Percentiles rank a stretch among this genome's conserved stretches.
Evolutionary conservation across 1,139 yeast species (phyloP).

Genomic region (Hyphopichia pseudoburtonii): DNA sequence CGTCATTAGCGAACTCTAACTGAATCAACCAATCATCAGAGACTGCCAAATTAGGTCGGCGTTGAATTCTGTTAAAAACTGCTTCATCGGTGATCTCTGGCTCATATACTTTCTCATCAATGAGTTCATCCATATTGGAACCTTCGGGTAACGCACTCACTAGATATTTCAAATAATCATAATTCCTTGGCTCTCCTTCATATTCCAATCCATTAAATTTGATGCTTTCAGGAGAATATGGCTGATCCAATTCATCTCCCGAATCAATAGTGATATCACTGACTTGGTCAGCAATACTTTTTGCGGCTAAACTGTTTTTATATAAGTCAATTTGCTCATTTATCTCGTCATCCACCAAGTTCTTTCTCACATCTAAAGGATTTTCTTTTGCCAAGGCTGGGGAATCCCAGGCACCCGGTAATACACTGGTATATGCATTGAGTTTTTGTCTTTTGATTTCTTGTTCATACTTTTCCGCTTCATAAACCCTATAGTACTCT

Average conservation of each 20-base stretch:
- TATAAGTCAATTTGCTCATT: slow-evolving; percentile 21
- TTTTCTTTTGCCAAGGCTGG: slow-evolving; percentile 17
- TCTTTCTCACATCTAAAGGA: slow-evolving; percentile 23
- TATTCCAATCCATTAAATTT: slow-evolving; percentile 9
- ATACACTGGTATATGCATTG: slow-evolving; percentile 25
- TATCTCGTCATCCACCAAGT: slow-evolving; percentile 30
- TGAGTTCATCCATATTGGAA: slow-evolving; percentile 38
- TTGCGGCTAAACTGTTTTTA: slow-evolving; percentile 17
- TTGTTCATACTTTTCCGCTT: slow-evolving; percentile 25
- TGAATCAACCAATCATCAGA: slow-evolving; percentile 67
- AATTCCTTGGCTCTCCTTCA: slow-evolving; percentile 16
- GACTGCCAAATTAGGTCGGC: slow-evolving; percentile 41
- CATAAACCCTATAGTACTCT: slow-evolving; percentile 30
- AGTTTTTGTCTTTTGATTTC: slow-evolving; percentile 40
- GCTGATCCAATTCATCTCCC: slow-evolving; percentile 10
- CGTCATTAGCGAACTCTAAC: slow-evolving; percentile 54
- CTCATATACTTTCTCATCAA: slow-evolving; percentile 67
- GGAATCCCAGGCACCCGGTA: slow-evolving; percentile 41
- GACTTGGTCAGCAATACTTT: slow-evolving; percentile 23
- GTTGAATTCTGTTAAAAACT: slow-evolving; percentile 31
- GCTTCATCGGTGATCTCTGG: slow-evolving; percentile 48
- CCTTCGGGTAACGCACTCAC: slow-evolving; percentile 32
- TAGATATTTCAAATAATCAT: slow-evolving; percentile 37
- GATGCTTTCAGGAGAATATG: slow-evolving; percentile 10
- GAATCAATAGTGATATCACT: slow-evolving; percentile 34